Percentiles rank a stretch among this genome's conserved stretches.
Evolutionary conservation across 1,139 yeast species (phyloP).

Genomic region (Saccharomyces hybrid): DNA sequence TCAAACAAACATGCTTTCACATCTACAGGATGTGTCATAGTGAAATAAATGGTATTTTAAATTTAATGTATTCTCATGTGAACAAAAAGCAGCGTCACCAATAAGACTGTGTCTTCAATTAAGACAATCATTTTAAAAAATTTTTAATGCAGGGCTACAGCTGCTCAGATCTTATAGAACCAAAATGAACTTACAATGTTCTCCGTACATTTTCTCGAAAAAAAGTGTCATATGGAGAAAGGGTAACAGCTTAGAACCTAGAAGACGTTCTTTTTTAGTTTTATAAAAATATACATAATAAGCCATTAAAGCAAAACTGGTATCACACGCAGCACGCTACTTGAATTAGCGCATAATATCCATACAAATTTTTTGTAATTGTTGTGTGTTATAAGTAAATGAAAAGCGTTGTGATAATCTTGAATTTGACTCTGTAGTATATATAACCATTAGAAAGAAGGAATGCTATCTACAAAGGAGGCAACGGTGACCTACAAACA

Average conservation of each 20-base stretch:
- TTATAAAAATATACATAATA: too few relatives aligned
- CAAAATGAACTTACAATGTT: neutral
- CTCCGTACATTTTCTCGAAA: neutral
- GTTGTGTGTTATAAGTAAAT: neutral
- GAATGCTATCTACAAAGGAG: slow-evolving; percentile 45
- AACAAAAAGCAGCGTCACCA: neutral
- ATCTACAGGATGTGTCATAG: slow-evolving; percentile 24
- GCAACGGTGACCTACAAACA: slow-evolving; percentile 77
- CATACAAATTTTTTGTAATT: neutral
- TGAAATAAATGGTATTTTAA: neutral
- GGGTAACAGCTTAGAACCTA: neutral
- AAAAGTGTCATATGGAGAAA: neutral
- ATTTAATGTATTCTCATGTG: neutral
- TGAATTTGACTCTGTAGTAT: neutral
- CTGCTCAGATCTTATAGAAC: neutral
- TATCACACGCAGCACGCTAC: neutral
- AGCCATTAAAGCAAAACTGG: too few relatives aligned
- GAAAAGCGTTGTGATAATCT: neutral
- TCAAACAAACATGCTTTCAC: slow-evolving; percentile 86
- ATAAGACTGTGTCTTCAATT: too few relatives aligned
- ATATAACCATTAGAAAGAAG: neutral
- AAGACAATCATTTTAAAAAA: neutral
- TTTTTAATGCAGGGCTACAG: neutral
- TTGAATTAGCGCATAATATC: neutral
- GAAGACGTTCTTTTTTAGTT: too few relatives aligned